These are phyloP conservation scores for Lentinula novae-zelandiae DNA, from an alignment of 1,284 basidiomycete species.

Conservation along the genomic window DNA sequence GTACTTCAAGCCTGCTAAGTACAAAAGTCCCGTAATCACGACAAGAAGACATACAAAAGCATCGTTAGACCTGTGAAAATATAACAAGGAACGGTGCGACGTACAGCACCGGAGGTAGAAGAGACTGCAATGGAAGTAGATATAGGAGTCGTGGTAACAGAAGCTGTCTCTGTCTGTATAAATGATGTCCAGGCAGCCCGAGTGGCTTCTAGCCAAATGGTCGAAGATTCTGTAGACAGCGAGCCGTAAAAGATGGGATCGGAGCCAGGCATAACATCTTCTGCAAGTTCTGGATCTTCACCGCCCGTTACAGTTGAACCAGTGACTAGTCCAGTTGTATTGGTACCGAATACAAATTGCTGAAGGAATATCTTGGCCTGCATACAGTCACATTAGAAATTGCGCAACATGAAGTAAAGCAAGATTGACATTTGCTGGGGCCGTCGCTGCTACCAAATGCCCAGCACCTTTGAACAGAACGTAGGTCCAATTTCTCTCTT, in stretches of 20 bases:
- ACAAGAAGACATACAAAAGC: neutral
- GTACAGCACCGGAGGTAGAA: neutral
- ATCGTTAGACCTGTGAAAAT: neutral
- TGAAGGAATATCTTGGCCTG: slow-evolving; percentile 54
- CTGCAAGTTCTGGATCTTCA: slow-evolving; percentile 38
- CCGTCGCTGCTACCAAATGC: slow-evolving; percentile 49
- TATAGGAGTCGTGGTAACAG: neutral
- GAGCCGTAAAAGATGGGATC: slow-evolving; percentile 50
- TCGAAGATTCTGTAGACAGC: slow-evolving; percentile 41
- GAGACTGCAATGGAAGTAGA: neutral
- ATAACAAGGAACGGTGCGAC: neutral
- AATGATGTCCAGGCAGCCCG: slow-evolving; percentile 53
- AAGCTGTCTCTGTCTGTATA: slow-evolving; percentile 20
- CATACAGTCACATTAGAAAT: slow-evolving; percentile 5
- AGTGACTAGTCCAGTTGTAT: slow-evolving; percentile 47
- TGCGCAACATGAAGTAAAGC: neutral
- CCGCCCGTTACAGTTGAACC: slow-evolving; percentile 50
- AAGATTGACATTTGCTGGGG: slow-evolving; percentile 47
- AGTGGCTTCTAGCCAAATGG: slow-evolving; percentile 49
- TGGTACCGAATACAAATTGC: slow-evolving; percentile 57
- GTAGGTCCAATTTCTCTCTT: slow-evolving; percentile 69
- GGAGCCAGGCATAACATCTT: slow-evolving; percentile 44
- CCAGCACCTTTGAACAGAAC: slow-evolving; percentile 53
- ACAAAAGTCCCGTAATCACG: neutral
- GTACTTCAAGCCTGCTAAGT: neutral